Evolutionary conservation across 805 yeast genomes (phyloP).

Genomic region (Myxozyma lipomycoides): DNA sequence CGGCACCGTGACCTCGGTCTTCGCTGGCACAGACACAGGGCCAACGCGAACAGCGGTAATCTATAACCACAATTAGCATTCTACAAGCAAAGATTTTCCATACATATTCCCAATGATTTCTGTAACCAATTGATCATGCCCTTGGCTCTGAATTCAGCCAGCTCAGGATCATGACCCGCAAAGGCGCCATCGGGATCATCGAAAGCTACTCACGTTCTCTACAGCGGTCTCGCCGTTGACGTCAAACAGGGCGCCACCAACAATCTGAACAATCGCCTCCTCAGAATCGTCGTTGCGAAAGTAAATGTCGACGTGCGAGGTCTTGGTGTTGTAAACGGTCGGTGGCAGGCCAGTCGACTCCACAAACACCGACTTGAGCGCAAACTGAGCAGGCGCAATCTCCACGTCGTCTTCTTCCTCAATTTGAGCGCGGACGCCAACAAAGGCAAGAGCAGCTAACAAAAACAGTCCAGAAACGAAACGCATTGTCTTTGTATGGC

Average conservation of each 20-base stretch:
- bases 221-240: constrained; percentile 14
- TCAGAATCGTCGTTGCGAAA: constrained; percentile 32
- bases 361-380: constrained; percentile 11
- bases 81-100: no score
- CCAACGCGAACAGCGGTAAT: constrained; percentile 26
- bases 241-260: constrained; percentile 23
- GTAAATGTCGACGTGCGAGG: constrained; percentile 28
- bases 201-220: constrained; percentile 16
- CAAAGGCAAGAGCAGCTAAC: constrained; percentile 3
- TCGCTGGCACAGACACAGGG: constrained; percentile 15
- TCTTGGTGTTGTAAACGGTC: constrained; percentile 31
- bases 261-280: constrained; percentile 21
- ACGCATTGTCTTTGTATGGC: no score
- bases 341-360: constrained; percentile 11
- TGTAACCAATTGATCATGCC: no score
- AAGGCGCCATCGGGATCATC: no score
- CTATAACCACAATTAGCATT: no score
- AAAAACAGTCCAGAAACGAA: constrained; percentile 2
- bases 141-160: no score
- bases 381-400: constrained; percentile 13
- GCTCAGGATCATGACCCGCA: no score
- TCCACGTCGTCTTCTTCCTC: constrained; percentile 12
- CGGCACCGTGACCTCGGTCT: constrained; percentile 5
- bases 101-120: no score
- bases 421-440: constrained; percentile 6